Evolutionary conservation across 2,329 filamentous ascomycete species (phyloP).

Genomic region (Diaporthe longicolla): DNA sequence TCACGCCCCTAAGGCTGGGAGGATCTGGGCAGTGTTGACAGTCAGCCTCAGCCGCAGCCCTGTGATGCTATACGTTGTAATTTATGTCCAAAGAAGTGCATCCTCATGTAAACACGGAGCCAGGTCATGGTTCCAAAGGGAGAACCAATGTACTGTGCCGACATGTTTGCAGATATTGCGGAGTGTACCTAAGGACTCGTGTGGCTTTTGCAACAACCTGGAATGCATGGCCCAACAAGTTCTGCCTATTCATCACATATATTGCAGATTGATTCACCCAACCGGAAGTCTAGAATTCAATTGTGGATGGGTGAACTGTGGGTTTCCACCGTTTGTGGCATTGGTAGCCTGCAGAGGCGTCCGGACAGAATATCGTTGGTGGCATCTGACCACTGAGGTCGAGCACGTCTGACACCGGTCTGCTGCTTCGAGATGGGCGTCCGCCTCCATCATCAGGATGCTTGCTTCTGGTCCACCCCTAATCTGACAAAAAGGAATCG

Average conservation of each 20-base stretch:
- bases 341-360: not conserved
- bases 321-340: not conserved
- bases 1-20: not conserved
- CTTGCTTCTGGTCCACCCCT: conserved; percentile 1
- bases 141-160: not conserved
- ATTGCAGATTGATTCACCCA: conserved; percentile 2
- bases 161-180: not conserved
- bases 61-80: not conserved
- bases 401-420: conserved; percentile 15
- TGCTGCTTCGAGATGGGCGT: not conserved
- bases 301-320: not conserved
- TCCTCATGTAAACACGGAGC: not conserved
- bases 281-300: not conserved
- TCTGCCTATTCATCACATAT: not conserved
- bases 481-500: not conserved
- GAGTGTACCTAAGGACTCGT: conserved; percentile 18
- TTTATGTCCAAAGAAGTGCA: not conserved
- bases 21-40: not conserved
- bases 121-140: not conserved
- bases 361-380: not conserved
- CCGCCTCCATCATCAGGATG: not conserved
- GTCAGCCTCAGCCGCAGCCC: not conserved
- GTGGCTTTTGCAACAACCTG: not conserved
- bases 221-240: not conserved
- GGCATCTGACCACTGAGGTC: not conserved